Conservation (phyloP, 208 protist species). For the Crithidia thermophila region DNA sequence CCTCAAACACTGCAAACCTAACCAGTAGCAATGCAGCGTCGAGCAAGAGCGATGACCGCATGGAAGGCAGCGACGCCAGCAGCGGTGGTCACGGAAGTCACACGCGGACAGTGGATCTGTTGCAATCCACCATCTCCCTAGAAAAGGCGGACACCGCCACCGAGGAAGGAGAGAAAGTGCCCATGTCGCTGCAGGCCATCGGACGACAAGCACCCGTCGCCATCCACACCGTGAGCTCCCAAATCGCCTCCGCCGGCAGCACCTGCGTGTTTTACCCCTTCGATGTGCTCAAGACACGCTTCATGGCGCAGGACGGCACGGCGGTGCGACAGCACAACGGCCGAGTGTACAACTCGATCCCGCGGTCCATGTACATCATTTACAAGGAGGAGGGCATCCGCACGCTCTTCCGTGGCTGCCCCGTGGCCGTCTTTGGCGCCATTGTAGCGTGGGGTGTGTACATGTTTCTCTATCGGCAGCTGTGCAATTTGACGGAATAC, state of each 20-base stretch:
- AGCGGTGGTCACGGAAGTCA: not conserved
- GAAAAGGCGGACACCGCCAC: not conserved
- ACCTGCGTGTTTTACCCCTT: constrained; percentile 87
- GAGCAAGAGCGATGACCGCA: no score
- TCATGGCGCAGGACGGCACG: constrained; percentile 81
- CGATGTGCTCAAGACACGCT: constrained; percentile 88
- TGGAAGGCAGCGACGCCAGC: not conserved
- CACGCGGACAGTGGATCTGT: not conserved
- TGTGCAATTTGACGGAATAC: constrained; percentile 58
- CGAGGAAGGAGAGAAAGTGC: not conserved
- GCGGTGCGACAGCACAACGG: constrained; percentile 58
- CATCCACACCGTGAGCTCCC: constrained; percentile 67
- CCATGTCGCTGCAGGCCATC: constrained; percentile 39
- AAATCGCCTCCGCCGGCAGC: constrained; percentile 69
- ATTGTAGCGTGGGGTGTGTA: constrained; percentile 66
- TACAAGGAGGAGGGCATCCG: constrained; percentile 48
- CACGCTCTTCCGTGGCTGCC: constrained; percentile 56
- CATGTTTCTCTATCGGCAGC: constrained; percentile 65
- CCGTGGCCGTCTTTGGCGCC: constrained; percentile 46
- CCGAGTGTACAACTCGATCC: constrained; percentile 48
- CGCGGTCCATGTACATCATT: constrained; percentile 36
- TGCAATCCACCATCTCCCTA: constrained; percentile 11
- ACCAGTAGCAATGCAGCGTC: no score
- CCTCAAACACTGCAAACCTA: not conserved
- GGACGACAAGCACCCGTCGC: constrained; percentile 42